Evolutionary conservation across 1,139 yeast species (phyloP), one percentile per base, ranked within the genome.

Genomic region (Yamadazyma aaseri): DNA sequence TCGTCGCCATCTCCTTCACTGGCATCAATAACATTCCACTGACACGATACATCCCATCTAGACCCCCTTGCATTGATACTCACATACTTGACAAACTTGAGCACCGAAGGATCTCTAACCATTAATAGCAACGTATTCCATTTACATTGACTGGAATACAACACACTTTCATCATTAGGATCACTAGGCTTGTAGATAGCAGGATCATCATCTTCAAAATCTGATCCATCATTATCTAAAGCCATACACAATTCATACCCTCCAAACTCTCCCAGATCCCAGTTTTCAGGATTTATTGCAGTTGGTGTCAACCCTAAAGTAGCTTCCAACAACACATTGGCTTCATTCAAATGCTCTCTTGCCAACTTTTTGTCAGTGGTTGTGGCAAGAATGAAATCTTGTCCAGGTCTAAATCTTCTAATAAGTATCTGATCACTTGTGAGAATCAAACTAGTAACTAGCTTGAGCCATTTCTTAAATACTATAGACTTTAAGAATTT

Each of bases 181-280:
- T 76, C 86, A 29, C 73, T 75, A 4, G 72, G 64, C 41, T 64
- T 68, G 55, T 76, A 76, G 25, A 76, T 64, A 1, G 82, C 82
- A 2, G 81, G 81, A 46, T 76, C 82, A 45, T 76, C 71, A 33
- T 67, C 72, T 17, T 58, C 64, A 20, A 68, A 73, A 16, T 68
- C 77, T n/a, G 61, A 68, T 3, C 63, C 71, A 9, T 66, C 71
- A 11, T 51, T 60, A 28, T 76, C 79, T 37, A 75, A 65, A 10
- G 79, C 73, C 94, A 94, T 85, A 51, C 94, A 84, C 34, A 94
- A 66, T 50, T 92, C 97, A 59, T 94, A 94, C 1, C 97, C 99
- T 23, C 99, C 99, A 38, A 71, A 66, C 49, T 86, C 96, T 12
- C 96, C 97, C 35, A 76, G 73, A 40, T 78, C 86, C 96, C 96